Evolutionary conservation across 2,329 filamentous ascomycete species (phyloP).

Genomic region (Plectosphaerella sp.): DNA sequence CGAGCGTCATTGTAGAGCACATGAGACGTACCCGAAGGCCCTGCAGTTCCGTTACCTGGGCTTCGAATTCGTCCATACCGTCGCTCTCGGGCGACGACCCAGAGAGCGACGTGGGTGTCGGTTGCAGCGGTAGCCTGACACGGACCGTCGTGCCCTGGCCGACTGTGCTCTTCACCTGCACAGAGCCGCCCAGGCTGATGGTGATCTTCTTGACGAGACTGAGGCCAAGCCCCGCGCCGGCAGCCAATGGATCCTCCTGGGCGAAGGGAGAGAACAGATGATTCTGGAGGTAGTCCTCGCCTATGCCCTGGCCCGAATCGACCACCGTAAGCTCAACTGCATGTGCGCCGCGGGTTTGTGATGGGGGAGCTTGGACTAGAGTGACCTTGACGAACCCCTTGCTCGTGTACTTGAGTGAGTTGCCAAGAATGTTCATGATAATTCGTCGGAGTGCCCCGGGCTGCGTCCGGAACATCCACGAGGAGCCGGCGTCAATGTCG

Average conservation of each 20-base stretch:
- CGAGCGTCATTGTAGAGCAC: conserved; percentile 10
- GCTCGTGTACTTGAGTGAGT: conserved; percentile 57
- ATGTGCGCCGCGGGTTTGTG: background rate
- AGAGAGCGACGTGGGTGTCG: too few relatives aligned
- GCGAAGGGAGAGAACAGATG: conserved; percentile 59
- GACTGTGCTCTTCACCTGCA: conserved; percentile 47
- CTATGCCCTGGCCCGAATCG: conserved; percentile 65
- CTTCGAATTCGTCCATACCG: conserved; percentile 21
- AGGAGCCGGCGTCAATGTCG: conserved; percentile 39
- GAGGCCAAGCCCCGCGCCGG: conserved; percentile 61
- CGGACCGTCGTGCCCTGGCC: conserved; percentile 30
- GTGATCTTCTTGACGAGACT: conserved; percentile 60
- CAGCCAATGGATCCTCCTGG: conserved; percentile 57
- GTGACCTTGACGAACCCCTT: conserved; percentile 24
- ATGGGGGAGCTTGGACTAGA: conserved; percentile 13
- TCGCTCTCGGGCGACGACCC: background rate
- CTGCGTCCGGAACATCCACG: conserved; percentile 51
- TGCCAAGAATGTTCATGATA: conserved; percentile 60
- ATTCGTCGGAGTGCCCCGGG: conserved; percentile 48
- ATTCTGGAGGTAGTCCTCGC: conserved; percentile 54
- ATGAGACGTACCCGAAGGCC: conserved; percentile 23
- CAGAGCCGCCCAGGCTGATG: conserved; percentile 50
- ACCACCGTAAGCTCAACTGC: conserved; percentile 40
- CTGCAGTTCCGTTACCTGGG: conserved; percentile 19
- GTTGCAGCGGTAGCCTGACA: conserved; percentile 20